Evolutionary conservation across 352 stramenopile genomes (phyloP).

Genomic region (Thalassiosira hispida): DNA sequence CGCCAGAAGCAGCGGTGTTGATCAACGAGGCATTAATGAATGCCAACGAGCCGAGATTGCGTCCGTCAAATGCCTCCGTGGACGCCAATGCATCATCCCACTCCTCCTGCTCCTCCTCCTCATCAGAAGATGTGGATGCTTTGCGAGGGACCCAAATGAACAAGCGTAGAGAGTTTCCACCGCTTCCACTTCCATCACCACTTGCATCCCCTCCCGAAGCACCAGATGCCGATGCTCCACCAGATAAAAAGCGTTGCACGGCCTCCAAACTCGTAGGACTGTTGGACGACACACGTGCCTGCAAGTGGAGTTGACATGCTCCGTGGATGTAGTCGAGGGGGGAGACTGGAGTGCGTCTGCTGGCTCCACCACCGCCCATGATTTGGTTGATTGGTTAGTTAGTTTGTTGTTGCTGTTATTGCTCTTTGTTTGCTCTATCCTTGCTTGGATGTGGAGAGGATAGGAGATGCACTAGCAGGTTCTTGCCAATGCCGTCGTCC

Average conservation of each 20-base stretch:
- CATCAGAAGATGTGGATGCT: background rate
- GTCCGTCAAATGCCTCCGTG: constrained; percentile 52
- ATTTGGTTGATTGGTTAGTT: background rate
- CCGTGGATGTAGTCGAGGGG: constrained; percentile 56
- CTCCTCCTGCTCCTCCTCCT: constrained; percentile 1
- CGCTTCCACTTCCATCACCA: background rate
- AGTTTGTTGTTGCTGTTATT: background rate
- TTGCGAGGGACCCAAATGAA: constrained; percentile 59
- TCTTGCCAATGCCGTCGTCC: too few relatives aligned
- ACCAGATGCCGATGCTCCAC: background rate
- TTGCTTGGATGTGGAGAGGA: too few relatives aligned
- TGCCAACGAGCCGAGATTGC: constrained; percentile 55
- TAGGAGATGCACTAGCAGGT: too few relatives aligned
- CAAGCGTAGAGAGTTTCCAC: constrained; percentile 19
- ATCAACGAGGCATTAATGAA: constrained; percentile 48
- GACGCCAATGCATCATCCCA: constrained; percentile 57
- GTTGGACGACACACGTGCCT: constrained; percentile 13
- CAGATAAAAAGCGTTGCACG: constrained; percentile 47
- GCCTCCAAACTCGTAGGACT: constrained; percentile 17
- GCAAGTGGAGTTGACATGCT: constrained; percentile 55
- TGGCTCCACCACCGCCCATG: constrained; percentile 7
- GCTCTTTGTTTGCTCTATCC: too few relatives aligned
- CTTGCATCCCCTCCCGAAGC: background rate
- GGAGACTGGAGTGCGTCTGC: background rate
- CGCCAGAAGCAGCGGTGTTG: background rate